phyloP scores from a whole-genome alignment of 2,329 filamentous ascomycete species.

The Madurella mycetomatis region DNA sequence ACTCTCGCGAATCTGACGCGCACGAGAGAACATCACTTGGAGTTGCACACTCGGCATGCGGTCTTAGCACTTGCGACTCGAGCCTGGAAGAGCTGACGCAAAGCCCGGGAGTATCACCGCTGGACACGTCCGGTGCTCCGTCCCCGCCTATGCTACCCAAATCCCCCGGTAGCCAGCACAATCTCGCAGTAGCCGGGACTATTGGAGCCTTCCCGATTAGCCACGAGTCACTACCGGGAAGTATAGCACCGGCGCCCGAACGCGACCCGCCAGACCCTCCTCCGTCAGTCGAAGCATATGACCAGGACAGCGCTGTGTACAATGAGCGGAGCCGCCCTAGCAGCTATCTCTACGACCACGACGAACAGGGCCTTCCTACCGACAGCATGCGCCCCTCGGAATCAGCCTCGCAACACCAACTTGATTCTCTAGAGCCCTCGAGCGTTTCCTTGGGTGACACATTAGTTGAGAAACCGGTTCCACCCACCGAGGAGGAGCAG shows the following conservation, averaged over 20 bases:
- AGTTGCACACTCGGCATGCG: conserved; percentile 27
- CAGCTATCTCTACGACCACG: conserved; percentile 40
- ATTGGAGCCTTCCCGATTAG: conserved; percentile 42
- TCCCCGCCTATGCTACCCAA: conserved; percentile 22
- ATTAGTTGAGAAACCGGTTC: conserved; percentile 16
- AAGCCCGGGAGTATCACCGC: conserved; percentile 33
- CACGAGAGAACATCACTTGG: conserved; percentile 19
- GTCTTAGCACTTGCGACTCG: conserved; percentile 26
- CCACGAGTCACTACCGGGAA: conserved; percentile 14
- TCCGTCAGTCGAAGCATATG: conserved; percentile 31
- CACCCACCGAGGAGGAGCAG: conserved; percentile 35
- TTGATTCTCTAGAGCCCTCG: conserved; percentile 37
- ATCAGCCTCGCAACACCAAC: conserved; percentile 44
- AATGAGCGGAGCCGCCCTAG: conserved; percentile 40
- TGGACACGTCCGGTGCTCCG: conserved; percentile 28
- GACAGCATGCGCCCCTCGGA: conserved; percentile 41
- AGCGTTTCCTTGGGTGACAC: conserved; percentile 17
- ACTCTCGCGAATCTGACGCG: conserved; percentile 17
- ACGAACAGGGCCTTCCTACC: conserved; percentile 42
- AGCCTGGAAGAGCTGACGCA: conserved; percentile 22
- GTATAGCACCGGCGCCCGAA: conserved; percentile 37
- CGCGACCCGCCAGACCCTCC: conserved; percentile 51
- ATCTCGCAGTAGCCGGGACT: conserved; percentile 49
- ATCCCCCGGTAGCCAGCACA: conserved; percentile 32
- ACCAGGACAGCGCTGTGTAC: conserved; percentile 37